phyloP scores from a whole-genome alignment of 2,329 filamentous ascomycete species.

The Penicillium sp. region DNA sequence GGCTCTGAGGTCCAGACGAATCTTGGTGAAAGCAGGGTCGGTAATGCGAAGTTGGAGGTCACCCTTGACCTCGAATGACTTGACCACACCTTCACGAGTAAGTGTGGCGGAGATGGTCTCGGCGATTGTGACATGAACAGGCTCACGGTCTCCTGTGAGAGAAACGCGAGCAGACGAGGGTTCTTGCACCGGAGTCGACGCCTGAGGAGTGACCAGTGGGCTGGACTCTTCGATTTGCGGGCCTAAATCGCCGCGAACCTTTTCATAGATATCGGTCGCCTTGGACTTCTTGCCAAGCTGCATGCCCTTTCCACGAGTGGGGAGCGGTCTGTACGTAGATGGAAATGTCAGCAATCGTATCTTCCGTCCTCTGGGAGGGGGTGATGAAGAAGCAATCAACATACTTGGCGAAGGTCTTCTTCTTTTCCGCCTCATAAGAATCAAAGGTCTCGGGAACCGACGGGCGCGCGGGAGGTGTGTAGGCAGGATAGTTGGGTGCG shows the following conservation, averaged over 20 bases:
- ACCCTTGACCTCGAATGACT: slow-evolving; percentile 81
- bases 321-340: slow-evolving; percentile 43
- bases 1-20: slow-evolving; percentile 75
- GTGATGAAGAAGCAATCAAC: slow-evolving; percentile 21
- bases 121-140: slow-evolving; percentile 79
- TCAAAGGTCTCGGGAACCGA: slow-evolving; percentile 78
- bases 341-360: slow-evolving; percentile 27
- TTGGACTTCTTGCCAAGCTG: slow-evolving; percentile 98
- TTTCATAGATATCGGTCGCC: slow-evolving; percentile 94
- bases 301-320: slow-evolving; percentile 93
- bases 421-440: slow-evolving; percentile 94
- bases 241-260: slow-evolving; percentile 87
- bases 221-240: slow-evolving; percentile 67
- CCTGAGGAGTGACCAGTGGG: slow-evolving; percentile 61
- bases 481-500: slow-evolving; percentile 79
- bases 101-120: slow-evolving; percentile 88
- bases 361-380: background rate
- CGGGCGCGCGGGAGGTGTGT: slow-evolving; percentile 71
- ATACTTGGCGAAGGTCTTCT: slow-evolving; percentile 78
- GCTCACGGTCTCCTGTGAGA: slow-evolving; percentile 68
- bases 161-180: slow-evolving; percentile 54
- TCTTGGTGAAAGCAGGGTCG: slow-evolving; percentile 81
- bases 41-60: slow-evolving; percentile 87
- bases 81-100: slow-evolving; percentile 78
- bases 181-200: slow-evolving; percentile 47